phyloP scores from a whole-genome alignment of 257 asterid genomes.

The Mentha longifolia region DNA sequence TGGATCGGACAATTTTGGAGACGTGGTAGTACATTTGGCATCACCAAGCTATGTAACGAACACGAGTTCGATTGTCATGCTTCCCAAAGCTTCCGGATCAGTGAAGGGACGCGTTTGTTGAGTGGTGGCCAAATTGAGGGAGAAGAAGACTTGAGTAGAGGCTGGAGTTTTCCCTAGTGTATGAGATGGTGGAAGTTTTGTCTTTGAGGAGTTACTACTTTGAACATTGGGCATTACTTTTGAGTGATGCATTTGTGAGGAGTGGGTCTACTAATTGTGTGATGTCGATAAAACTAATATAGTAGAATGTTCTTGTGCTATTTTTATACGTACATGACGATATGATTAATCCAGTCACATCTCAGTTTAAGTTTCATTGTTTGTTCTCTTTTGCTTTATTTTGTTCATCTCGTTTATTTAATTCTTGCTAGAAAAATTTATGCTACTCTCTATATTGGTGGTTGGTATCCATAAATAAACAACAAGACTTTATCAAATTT shows the following conservation, averaged over 20 bases:
- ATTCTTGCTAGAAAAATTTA: too few relatives aligned
- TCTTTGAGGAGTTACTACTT: not conserved
- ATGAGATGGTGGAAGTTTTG: not conserved
- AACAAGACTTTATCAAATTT: too few relatives aligned
- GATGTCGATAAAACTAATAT: not conserved
- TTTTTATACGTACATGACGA: too few relatives aligned
- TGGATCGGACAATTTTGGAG: not conserved
- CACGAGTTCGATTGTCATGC: not conserved
- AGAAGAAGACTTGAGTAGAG: not conserved
- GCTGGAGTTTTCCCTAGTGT: not conserved
- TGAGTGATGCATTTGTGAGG: not conserved
- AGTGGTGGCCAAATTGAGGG: not conserved
- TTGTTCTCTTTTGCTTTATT: too few relatives aligned
- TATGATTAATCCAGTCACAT: not conserved
- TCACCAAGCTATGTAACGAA: not conserved
- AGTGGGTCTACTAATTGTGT: not conserved
- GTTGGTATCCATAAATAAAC: too few relatives aligned
- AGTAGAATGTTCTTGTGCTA: not conserved
- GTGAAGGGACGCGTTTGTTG: not conserved
- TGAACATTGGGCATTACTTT: not conserved
- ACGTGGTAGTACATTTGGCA: not conserved
- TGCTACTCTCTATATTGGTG: too few relatives aligned
- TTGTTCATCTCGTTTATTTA: too few relatives aligned
- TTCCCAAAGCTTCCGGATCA: not conserved
- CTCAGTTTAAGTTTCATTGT: not conserved